A percentile compares a stretch with the other conserved stretches of the same genome.
Conservation (phyloP, 2,329 filamentous ascomycete species). For the Ustilaginoidea virens region DNA sequence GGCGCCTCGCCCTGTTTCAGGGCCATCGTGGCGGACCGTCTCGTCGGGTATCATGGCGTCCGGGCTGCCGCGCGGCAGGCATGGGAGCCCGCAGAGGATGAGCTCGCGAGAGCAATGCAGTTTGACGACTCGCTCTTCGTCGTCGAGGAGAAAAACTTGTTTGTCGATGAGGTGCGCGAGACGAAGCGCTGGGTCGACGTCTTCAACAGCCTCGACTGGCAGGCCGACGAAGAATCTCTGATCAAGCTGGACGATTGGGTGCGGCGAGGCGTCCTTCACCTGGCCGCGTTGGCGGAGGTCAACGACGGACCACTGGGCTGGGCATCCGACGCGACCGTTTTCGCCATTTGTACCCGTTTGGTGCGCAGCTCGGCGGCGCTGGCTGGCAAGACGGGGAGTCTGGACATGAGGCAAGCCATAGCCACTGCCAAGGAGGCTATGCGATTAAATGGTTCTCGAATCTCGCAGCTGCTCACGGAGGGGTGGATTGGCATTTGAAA, state of each 20-base stretch:
- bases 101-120: conserved; percentile 30
- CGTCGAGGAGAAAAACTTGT: conserved; percentile 90
- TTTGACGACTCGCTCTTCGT: conserved; percentile 61
- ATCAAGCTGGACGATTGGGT: conserved; percentile 30
- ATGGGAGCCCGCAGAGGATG: conserved; percentile 16
- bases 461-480: too few species aligned
- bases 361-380: conserved; percentile 24
- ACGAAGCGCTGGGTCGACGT: conserved; percentile 49
- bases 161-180: conserved; percentile 68
- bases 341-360: conserved; percentile 40
- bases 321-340: conserved; percentile 52
- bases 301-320: conserved; percentile 57
- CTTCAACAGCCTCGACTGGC: conserved; percentile 18
- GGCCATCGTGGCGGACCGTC: conserved; percentile 23
- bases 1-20: conserved; percentile 20
- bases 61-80: conserved; percentile 3
- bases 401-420: too few species aligned
- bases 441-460: too few species aligned
- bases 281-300: conserved; percentile 20
- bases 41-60: conserved; percentile 16
- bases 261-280: conserved; percentile 26
- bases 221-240: conserved; percentile 10
- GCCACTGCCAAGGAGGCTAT: too few species aligned
- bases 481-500: too few species aligned
- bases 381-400: conserved; percentile 6